Base-by-base conservation (phyloP, 306 rosid genomes). In the Corylus heterophylla region DNA sequence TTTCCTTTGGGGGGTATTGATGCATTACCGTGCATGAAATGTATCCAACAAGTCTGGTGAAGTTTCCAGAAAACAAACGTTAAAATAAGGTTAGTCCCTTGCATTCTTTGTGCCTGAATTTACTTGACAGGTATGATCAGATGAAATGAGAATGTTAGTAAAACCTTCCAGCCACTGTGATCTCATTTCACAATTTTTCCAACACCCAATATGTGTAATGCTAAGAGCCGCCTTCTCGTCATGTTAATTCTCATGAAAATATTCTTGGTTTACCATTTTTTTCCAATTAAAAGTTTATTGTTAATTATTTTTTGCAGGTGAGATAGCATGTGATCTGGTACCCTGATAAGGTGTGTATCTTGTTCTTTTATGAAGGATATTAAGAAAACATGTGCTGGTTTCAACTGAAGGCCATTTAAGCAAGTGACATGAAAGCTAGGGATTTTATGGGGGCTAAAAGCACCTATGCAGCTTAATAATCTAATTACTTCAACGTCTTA, bases 241-340 rank as follows among this genome's bases (percentile, higher is more conserved):
- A 10, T 18, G 72, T 67, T 67, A 39, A 42, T 67, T 67, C 51
- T 17, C 72, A 67, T 10, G 48, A 35, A n/a, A 17, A 4, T 42
- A 67, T 42, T 8, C 29, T 9, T 17, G n/a, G 16, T 42, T 64
- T 39, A 10, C 9, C 18, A 44, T 11, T 1, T 22, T 5, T 29
- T 39, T 18, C 31, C 69, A 8, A 5, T 39, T 25, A 55, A 44
- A 74, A 74, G 74, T 77, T 76, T 47, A 14, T 59, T 74, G 76
- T 75, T 73, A 39, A 73, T 71, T 59, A 54, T 58, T 58, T 54
- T 68, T 82, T 86, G 71, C 88, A 89, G 97, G 92, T 80, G 92
- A 91, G 83, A 62, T 88, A 75, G 63, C 79, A 56, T 87, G 85
- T 12, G 81, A 88, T 66, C 63, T 88, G 29, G 55, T 67, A 42